Evolutionary conservation across 1,139 yeast species (phyloP), one percentile per base, ranked within the genome.

Genomic region (Meyerozyma sp.): DNA sequence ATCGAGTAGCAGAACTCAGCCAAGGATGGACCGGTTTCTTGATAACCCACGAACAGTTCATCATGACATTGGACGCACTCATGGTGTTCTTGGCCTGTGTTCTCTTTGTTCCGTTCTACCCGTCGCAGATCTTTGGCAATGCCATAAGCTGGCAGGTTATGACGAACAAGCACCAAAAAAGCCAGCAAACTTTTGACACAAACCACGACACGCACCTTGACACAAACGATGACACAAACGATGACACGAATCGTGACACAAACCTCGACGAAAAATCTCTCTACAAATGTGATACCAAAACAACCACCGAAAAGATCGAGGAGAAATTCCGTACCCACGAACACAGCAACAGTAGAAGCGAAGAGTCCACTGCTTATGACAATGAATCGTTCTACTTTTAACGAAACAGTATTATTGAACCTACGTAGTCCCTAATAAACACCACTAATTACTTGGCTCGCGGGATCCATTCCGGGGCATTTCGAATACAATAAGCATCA

Each of bases 381-480:
- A 21, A 34, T 5, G 37, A 34, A 21, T 34, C 37, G 7, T 34
- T 34, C 37, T 21, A 34, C 26, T 34, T 34, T 21, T 21, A 21
- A 21, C 23, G 23, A 21, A 21, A 21, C 23, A 21, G 23, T 21
- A 21, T 21, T 21, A 21, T 18, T 34, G 26, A 21, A 34, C 16
- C 5, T 27, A 13, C 9, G 8, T 30, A 30, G 16, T 1, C 16
- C 14, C 34, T 30, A 30, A n/a, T 30, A 13, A 11, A 30, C 34
- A 13, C 13, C 13, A 29, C 25, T 16, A 20, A 20, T 9, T 18
- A 34, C 14, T 34, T 34, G 16, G 55, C 66, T 39, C 62, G 55
- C 0, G 76, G 77, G 36, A 72, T 72, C 76, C 75, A 70, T 10
- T 52, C 59, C 2, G 73, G 66, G 1, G 73, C 75, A 46, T 69